phyloP scores from a whole-genome alignment of 495 filamentous ascomycete genomes.

The Evansstolkia leycettana region DNA sequence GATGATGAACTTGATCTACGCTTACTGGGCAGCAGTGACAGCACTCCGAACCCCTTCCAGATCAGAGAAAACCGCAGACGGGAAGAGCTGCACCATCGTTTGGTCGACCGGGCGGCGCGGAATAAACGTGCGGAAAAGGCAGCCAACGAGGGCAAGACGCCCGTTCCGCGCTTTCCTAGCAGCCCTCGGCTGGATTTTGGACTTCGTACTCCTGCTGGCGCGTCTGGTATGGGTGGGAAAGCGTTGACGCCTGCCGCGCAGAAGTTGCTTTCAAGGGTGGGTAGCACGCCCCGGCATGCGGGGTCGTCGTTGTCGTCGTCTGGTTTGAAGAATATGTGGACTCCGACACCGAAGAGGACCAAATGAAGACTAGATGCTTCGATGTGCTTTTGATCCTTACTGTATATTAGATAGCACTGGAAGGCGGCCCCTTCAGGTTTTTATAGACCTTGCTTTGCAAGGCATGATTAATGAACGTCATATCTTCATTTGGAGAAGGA shows the following conservation, averaged over 20 bases:
- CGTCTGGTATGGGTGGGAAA: slow-evolving; percentile 11
- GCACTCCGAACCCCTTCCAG: slow-evolving; percentile 68
- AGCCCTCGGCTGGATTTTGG: slow-evolving; percentile 52
- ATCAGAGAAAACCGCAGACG: slow-evolving; percentile 63
- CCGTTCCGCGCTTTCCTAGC: slow-evolving; percentile 61
- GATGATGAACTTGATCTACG: slow-evolving; percentile 14
- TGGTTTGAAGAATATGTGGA: slow-evolving; percentile 41
- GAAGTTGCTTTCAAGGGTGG: slow-evolving; percentile 59
- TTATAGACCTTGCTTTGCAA: not conserved
- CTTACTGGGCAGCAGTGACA: slow-evolving; percentile 45
- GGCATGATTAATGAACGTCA: not conserved
- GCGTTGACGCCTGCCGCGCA: slow-evolving; percentile 61
- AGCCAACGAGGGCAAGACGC: slow-evolving; percentile 37
- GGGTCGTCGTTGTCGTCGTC: slow-evolving; percentile 25
- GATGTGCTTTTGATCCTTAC: not conserved
- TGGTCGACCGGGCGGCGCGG: slow-evolving; percentile 78
- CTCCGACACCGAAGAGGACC: slow-evolving; percentile 36
- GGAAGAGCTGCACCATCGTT: slow-evolving; percentile 74
- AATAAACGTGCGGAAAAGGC: slow-evolving; percentile 49
- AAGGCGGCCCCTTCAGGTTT: too few species aligned
- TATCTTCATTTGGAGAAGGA: too few species aligned
- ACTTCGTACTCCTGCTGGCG: slow-evolving; percentile 39
- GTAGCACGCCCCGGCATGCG: slow-evolving; percentile 29
- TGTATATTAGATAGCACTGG: not conserved
- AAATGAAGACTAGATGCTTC: slow-evolving; percentile 10